Conservation (phyloP, 2,329 filamentous ascomycete species). For the Phialophora macrospora region DNA sequence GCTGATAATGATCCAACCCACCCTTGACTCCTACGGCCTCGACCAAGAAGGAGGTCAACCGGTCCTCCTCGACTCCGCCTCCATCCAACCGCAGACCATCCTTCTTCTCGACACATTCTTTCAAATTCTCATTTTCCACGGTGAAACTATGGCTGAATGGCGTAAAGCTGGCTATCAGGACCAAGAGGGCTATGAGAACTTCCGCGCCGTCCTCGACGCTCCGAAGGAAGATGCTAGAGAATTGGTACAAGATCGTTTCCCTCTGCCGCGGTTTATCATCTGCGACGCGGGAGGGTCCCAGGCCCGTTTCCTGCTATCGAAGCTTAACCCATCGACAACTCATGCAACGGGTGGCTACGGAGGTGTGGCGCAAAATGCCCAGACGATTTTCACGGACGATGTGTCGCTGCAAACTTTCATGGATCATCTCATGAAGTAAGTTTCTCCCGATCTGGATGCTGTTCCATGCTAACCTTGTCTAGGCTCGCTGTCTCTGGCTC, state of each 20-base stretch:
- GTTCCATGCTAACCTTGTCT: constrained; percentile 40
- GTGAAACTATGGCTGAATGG: constrained; percentile 97
- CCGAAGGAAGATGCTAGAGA: constrained; percentile 98
- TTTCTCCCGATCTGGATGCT: constrained; percentile 34
- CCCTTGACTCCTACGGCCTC: constrained; percentile 94
- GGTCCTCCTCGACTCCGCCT: constrained; percentile 94
- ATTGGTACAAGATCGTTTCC: constrained; percentile 95
- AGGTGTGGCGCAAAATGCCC: constrained; percentile 83
- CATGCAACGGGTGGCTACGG: constrained; percentile 93
- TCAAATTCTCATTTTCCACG: constrained; percentile 99
- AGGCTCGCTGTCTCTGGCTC: constrained; percentile 59
- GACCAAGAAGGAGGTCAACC: constrained; percentile 91
- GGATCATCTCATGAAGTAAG: constrained; percentile 99
- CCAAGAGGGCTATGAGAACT: constrained; percentile 97
- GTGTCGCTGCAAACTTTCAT: constrained; percentile 98
- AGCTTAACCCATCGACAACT: constrained; percentile 96
- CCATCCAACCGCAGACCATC: constrained; percentile 92
- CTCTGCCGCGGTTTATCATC: constrained; percentile 96
- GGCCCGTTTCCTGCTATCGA: constrained; percentile 93
- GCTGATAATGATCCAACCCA: constrained; percentile 98
- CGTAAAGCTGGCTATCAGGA: constrained; percentile 97
- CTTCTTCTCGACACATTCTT: constrained; percentile 98
- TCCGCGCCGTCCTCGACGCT: constrained; percentile 81
- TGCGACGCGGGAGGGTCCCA: constrained; percentile 98
- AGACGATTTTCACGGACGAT: constrained; percentile 99